Evolutionary conservation across 2,329 filamentous ascomycete species (phyloP).

Genomic region (Cryoendolithus antarcticus): DNA sequence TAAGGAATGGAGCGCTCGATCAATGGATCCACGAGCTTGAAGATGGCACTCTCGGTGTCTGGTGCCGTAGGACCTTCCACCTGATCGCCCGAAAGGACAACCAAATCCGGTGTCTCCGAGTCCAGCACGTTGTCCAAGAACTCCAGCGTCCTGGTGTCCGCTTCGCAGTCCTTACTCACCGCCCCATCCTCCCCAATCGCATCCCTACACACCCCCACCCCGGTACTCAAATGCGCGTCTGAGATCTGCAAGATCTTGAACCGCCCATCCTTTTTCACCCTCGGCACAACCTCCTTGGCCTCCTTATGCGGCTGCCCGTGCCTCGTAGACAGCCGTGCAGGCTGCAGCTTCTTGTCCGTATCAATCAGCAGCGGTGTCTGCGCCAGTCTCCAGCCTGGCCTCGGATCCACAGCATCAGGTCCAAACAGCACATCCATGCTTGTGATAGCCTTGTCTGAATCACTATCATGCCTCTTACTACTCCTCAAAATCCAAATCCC

Average conservation of each 20-base stretch:
- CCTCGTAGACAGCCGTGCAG: constrained; percentile 65
- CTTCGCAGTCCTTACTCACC: constrained; percentile 54
- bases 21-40: constrained; percentile 79
- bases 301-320: constrained; percentile 54
- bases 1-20: constrained; percentile 84
- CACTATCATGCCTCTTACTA: constrained; percentile 58
- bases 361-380: constrained; percentile 63
- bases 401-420: constrained; percentile 79
- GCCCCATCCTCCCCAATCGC: constrained; percentile 40
- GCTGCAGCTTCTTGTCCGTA: constrained; percentile 46
- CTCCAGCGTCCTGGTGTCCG: constrained; percentile 80
- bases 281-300: constrained; percentile 48
- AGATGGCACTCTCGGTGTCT: constrained; percentile 84
- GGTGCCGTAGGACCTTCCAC: constrained; percentile 88
- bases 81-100: constrained; percentile 86
- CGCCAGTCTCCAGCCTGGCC: constrained; percentile 70
- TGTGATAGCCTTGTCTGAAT: constrained; percentile 63
- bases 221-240: constrained; percentile 90
- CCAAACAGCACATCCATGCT: constrained; percentile 80
- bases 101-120: constrained; percentile 85
- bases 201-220: constrained; percentile 73
- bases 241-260: constrained; percentile 97
- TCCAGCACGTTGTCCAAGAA: constrained; percentile 76
- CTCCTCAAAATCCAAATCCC: constrained; percentile 77
- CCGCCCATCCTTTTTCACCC: constrained; percentile 75